Base-by-base conservation (phyloP, 2,329 filamentous ascomycete species). In the Paraphoma chrysanthemicola region DNA sequence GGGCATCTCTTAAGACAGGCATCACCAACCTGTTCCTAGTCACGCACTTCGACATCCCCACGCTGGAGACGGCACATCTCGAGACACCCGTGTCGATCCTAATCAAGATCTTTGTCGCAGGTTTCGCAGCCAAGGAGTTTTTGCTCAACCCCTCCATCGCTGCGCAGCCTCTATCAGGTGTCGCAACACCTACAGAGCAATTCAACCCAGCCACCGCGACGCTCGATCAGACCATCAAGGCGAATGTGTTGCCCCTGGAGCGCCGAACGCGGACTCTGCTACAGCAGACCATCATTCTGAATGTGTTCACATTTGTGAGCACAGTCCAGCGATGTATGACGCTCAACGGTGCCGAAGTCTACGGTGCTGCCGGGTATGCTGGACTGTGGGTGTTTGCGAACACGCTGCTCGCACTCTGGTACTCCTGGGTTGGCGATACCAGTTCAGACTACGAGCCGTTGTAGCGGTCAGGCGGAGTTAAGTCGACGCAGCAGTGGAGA, bases 161-260 rank as follows among this genome's bases (percentile, higher is more conserved):
- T 81, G 82, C 82, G 48, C 81, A 82, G 5, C 82, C 84, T 0
- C 83, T 82, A 28, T 79, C 78, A 28, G 81, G 79, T 4, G 64
- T 72, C 10, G 59, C 67, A 7, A 65, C 87, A 59, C 81, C 82
- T 52, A 77, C 81, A 51, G 78, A 81, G 63, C 76, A 80, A 28
- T 92, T 92, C 69, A 82, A 92, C 64, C 86, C 90, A 0, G 84
- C 81, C 28, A 84, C 81, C 14, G 89, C 90, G 1, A 86, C 83
- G 1, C 81, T 96, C 16, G 77, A 80, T 28, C 86, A 95, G 76
- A 94, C 91, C 2, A 71, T 96, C 31, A 80, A 83, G 68, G 88
- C 86, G 76, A 92, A 93, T 67, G 69, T 93, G 48, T 92, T 88
- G 85, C 89, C 89, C 36, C 90, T 86, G 75, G 83, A 90, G 43